Evolutionary conservation across 345 rosid genomes (phyloP), one percentile per base, ranked within the genome.

Genomic region (Arabidopsis arenosa): DNA sequence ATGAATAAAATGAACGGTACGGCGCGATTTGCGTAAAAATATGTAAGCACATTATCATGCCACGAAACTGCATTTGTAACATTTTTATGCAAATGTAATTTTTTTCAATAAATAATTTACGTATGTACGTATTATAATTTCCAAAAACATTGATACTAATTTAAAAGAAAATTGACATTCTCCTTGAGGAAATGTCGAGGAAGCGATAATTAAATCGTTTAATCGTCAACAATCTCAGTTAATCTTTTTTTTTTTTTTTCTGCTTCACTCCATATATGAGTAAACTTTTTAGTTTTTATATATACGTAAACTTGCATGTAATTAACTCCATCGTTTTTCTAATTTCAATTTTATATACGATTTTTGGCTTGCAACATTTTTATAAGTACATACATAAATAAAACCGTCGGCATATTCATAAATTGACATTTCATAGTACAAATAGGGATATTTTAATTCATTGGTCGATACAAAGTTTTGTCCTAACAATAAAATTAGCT

Each of bases 381-480:
- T 68, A 54, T 28, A 55, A 63, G 49, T 70, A 52, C 43, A n/a
- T 61, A 12, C 59, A 63, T 76, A 62, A 61, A 76, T 55, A 70
- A 53, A 56, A 56, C 72, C 53, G 72, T 70, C 70, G 64, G 66
- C 41, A 63, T 63, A 63, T 77, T 35, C 66, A 63, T 77, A 77
- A 77, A 77, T 63, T 77, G 72, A 77, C 72, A 70, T 77, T 51
- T 64, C 54, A 70, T 55, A 11, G 66, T 56, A 70, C 72, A 35
- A 64, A 57, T 15, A 58, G 12, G 58, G 52, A 44, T 62, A 62
- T 43, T 26, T 37, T 55, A 77, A 14, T 70, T 71, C 45, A 55
- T 77, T 71, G 76, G 76, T 71, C 47, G 15, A 64, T 64, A 39
- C 62, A 70, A 41, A 76, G 28, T 45, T 77, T 77, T 71, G 80